Conservation (phyloP, 1,139 yeast genomes). For the Suhomyces bokatorum region DNA sequence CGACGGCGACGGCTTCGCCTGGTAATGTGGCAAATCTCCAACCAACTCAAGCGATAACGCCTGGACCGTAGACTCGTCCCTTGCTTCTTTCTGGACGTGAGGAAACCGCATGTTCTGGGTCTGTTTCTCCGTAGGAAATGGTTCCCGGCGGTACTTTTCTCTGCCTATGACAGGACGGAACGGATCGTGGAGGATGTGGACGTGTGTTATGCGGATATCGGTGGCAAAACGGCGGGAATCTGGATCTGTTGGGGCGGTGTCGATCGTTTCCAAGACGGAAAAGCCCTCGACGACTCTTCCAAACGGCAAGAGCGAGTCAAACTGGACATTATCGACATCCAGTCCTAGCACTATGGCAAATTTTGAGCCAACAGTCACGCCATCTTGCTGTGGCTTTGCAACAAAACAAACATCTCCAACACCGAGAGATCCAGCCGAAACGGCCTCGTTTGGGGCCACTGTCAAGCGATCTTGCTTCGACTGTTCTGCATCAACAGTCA, state of each 20-base stretch:
- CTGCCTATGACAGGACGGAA: conserved; percentile 25
- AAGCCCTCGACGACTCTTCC: conserved; percentile 58
- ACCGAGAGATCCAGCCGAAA: background rate
- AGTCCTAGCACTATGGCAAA: conserved; percentile 31
- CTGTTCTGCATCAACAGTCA: conserved; percentile 5
- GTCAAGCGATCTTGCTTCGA: conserved; percentile 9
- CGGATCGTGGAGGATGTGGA: conserved; percentile 56
- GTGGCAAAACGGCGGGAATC: conserved; percentile 34
- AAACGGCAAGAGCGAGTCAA: conserved; percentile 29
- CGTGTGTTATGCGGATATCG: conserved; percentile 55
- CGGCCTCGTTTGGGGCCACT: background rate
- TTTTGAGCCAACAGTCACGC: conserved; percentile 24
- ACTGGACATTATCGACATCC: conserved; percentile 3
- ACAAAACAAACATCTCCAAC: conserved; percentile 5
- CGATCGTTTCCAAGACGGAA: conserved; percentile 46
- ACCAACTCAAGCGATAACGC: conserved; percentile 64
- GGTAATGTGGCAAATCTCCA: conserved; percentile 64
- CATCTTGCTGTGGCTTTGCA: conserved; percentile 11
- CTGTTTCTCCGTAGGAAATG: conserved; percentile 13
- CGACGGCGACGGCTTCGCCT: conserved; percentile 59
- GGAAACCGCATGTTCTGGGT: conserved; percentile 14
- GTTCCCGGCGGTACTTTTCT: conserved; percentile 1
- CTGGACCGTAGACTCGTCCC: conserved; percentile 44
- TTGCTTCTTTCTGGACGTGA: conserved; percentile 11
- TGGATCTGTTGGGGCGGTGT: conserved; percentile 39